Evolutionary conservation across 176 grass and related monocot species (phyloP).

Genomic region (Panicum miliaceum): DNA sequence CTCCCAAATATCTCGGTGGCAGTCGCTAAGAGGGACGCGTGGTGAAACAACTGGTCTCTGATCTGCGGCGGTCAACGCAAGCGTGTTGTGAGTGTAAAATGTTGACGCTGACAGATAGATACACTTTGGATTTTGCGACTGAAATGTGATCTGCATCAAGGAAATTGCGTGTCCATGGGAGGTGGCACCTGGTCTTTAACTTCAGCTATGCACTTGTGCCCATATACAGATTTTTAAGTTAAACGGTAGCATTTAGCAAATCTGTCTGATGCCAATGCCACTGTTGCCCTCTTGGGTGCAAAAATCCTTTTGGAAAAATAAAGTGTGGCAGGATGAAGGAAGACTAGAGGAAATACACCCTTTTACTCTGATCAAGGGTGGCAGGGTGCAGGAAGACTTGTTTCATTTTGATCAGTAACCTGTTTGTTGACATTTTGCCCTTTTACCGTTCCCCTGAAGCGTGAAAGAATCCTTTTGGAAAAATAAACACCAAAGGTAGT

Average conservation of each 20-base stretch:
- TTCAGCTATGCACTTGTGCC: background rate
- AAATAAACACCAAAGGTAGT: background rate
- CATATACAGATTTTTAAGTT: background rate
- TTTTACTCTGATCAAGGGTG: background rate
- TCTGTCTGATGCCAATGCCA: background rate
- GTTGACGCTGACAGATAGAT: background rate
- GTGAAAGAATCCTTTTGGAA: background rate
- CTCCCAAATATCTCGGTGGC: background rate
- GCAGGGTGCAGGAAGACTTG: background rate
- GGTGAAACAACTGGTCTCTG: background rate
- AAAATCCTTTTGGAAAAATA: background rate
- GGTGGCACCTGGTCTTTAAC: background rate
- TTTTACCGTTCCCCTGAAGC: background rate
- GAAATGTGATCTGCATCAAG: background rate
- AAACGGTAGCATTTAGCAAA: background rate
- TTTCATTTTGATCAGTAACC: background rate
- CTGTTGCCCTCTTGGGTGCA: background rate
- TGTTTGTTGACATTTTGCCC: background rate
- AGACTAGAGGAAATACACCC: background rate
- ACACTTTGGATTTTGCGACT: background rate
- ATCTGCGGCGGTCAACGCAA: slow-evolving; percentile 1
- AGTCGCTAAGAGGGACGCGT: background rate
- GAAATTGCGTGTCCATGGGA: background rate
- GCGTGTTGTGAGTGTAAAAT: background rate
- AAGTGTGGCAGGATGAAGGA: too few relatives aligned